Base-by-base conservation (phyloP, 129 eudicot species). In the Dittrichia graveolens region DNA sequence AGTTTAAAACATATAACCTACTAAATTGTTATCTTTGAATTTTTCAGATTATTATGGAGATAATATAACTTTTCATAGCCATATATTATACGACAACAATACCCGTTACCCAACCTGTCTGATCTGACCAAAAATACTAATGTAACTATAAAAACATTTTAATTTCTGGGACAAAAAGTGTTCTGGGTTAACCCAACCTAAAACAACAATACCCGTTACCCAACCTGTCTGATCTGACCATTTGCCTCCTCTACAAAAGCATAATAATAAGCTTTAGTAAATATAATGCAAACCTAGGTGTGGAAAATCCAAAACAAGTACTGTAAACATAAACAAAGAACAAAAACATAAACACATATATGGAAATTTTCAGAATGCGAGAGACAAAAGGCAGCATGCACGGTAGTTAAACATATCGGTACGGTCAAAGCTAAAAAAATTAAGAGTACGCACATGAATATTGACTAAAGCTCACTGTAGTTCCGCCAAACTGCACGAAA, bases 401-500 rank as follows among this genome's bases (percentile, higher is more conserved):
- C 67, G 12, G 45, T 15, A 66, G 65, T 3, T 50, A 43, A 57
- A 65, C 49, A 55, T 15, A 45, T 24, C 61, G 16, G 43, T 55
- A 55, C 8, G 39, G 37, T 46, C 40, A 8, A 45, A 57, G 64
- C 34, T 40, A 73, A 45, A 18, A 59, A 57, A 52, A n/a, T n/a
- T n/a, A n/a, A 37, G 11, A 42, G 24, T 61, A 79, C 85, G 61
- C 35, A 79, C 87, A 63, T 47, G 74, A 44, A 74, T 31, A 70
- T 59, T 49, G 85, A 75, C 87, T 90, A 94, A 66, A 94, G 83
- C 68, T 94, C 97, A 68, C 97, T 94, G 77, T 94, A 90, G 72
- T 94, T 94, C 67, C 99, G 96, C 99, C 99, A 94, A 66, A 94
- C 99, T 58, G 97, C 99, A 52, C 99, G 97, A 16, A 94, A 94